Conservation (phyloP, 306 rosid species). For the Rosa multiflora region DNA sequence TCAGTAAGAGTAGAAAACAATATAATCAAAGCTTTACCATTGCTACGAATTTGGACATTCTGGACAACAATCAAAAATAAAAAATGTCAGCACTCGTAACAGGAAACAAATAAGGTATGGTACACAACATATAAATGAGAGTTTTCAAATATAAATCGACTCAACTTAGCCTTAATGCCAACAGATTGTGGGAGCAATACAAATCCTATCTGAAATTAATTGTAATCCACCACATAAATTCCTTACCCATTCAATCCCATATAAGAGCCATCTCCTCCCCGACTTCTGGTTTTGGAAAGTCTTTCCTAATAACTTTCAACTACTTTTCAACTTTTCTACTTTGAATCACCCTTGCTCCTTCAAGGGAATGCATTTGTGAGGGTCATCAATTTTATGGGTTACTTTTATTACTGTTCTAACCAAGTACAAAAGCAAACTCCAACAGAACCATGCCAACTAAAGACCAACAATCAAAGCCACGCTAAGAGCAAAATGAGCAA, state of each 20-base stretch:
- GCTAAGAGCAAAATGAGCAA: background rate
- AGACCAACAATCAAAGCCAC: background rate
- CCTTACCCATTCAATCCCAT: background rate
- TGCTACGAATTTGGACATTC: conserved; percentile 8
- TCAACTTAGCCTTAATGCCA: background rate
- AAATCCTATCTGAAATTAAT: background rate
- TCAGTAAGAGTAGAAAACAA: conserved; percentile 16
- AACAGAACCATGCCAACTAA: background rate
- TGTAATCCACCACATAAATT: background rate
- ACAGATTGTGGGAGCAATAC: background rate
- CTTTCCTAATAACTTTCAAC: background rate
- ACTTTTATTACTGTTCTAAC: background rate
- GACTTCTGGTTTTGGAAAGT: background rate
- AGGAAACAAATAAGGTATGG: background rate
- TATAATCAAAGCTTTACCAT: background rate
- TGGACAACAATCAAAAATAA: background rate
- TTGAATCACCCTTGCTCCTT: background rate
- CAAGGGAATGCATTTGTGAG: background rate
- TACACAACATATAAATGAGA: background rate
- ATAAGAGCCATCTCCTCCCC: background rate
- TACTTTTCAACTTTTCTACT: background rate
- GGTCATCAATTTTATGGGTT: background rate
- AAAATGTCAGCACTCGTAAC: background rate
- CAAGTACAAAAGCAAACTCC: background rate
- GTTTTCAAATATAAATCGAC: background rate